Evolutionary conservation across 495 filamentous ascomycete genomes (phyloP).

Genomic region (Penicillium desertorum): DNA sequence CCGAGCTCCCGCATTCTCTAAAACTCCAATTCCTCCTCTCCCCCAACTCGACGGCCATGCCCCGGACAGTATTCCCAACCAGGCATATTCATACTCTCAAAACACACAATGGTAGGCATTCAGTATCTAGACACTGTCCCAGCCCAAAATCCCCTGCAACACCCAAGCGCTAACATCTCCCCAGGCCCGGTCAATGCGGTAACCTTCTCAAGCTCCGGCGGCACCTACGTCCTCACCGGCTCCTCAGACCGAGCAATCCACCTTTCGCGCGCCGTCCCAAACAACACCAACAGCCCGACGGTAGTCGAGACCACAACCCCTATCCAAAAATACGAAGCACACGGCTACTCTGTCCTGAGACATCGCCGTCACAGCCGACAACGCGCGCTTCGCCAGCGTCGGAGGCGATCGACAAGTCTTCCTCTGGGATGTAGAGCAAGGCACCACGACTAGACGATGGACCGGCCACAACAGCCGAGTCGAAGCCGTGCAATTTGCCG

Average conservation of each 20-base stretch:
- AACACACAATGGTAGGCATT: conserved; percentile 45
- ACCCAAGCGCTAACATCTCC: conserved; percentile 4
- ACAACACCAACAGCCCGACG: conserved; percentile 33
- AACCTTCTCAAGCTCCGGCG: conserved; percentile 41
- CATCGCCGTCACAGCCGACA: conserved; percentile 69
- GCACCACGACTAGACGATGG: conserved; percentile 71
- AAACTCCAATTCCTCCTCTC: conserved; percentile 8
- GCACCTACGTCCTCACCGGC: conserved; percentile 71
- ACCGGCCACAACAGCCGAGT: conserved; percentile 69
- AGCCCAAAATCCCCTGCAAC: background rate
- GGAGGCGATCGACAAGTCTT: conserved; percentile 90
- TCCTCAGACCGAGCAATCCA: conserved; percentile 81
- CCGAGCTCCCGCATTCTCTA: conserved; percentile 12
- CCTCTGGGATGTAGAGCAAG: conserved; percentile 87
- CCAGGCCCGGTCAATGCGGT: conserved; percentile 44
- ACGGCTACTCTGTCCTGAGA: conserved; percentile 87
- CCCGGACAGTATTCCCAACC: conserved; percentile 34
- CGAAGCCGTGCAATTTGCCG: conserved; percentile 76
- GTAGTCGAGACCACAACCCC: conserved; percentile 48
- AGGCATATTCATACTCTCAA: conserved; percentile 44
- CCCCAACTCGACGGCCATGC: conserved; percentile 29
- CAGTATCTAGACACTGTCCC: no score
- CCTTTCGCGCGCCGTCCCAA: conserved; percentile 67
- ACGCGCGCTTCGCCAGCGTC: conserved; percentile 74
- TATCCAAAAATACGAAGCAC: conserved; percentile 83